These are phyloP conservation scores for Dactylellina cionopaga DNA, from an alignment of 2,329 filamentous ascomycete genomes.

Conservation along the genomic window DNA sequence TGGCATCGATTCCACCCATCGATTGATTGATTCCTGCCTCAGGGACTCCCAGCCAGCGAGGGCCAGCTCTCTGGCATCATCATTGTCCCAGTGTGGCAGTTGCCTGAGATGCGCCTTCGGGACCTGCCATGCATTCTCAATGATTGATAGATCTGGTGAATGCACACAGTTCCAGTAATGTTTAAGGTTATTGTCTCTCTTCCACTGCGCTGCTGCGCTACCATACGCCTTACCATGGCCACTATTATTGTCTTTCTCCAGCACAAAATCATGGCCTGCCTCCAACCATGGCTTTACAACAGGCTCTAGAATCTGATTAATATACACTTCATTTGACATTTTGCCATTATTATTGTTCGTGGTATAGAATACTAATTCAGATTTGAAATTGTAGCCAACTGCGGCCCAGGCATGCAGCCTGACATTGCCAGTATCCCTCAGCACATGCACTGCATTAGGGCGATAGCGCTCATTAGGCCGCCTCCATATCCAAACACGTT, in stretches of 20 bases:
- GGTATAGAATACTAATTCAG: neutral
- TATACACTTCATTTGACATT: neutral
- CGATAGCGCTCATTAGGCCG: neutral
- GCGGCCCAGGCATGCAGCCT: neutral
- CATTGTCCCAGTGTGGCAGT: neutral
- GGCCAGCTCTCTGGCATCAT: neutral
- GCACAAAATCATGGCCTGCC: no score
- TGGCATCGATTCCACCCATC: constrained; percentile 3
- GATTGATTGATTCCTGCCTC: constrained; percentile 1
- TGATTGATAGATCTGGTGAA: neutral
- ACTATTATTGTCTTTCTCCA: constrained; percentile 2
- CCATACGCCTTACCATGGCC: neutral
- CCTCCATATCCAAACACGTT: neutral
- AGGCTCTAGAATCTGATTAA: neutral
- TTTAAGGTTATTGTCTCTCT: neutral
- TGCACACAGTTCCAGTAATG: neutral
- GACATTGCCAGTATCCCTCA: no score
- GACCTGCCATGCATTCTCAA: constrained; percentile 2
- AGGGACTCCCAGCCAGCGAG: neutral
- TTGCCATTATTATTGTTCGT: constrained; percentile 1
- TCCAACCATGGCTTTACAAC: neutral
- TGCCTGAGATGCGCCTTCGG: neutral
- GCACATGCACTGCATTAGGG: no score
- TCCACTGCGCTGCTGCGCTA: neutral
- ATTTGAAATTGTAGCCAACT: constrained; percentile 5